phyloP scores from a whole-genome alignment of 345 rosid genomes.

The Fremontodendron californicum region DNA sequence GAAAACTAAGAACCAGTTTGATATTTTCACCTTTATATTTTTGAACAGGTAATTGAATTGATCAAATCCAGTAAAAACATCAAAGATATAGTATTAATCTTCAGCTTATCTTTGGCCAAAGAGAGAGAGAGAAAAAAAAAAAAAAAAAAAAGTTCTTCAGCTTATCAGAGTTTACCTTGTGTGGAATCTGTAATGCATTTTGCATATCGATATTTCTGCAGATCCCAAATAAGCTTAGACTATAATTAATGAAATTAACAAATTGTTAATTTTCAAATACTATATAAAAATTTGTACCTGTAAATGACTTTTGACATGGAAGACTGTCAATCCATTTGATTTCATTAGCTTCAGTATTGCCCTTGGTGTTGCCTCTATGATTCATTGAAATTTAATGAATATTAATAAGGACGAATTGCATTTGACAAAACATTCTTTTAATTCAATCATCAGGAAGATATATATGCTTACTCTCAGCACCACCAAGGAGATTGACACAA shows the following conservation, averaged over 20 bases:
- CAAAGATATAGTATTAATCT: background rate
- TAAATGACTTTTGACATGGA: slow-evolving; percentile 93
- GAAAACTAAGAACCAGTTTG: no score
- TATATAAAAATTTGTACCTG: slow-evolving; percentile 38
- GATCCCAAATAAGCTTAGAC: background rate
- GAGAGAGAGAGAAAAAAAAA: no score
- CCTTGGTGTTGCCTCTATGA: slow-evolving; percentile 80
- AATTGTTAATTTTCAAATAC: background rate
- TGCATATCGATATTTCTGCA: slow-evolving; percentile 79
- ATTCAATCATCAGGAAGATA: background rate
- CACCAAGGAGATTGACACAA: slow-evolving; percentile 78
- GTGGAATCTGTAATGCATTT: slow-evolving; percentile 60
- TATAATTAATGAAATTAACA: background rate
- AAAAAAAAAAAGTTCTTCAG: no score
- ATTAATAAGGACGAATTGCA: background rate
- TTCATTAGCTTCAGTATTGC: slow-evolving; percentile 85
- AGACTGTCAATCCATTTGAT: slow-evolving; percentile 71
- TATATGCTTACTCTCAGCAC: slow-evolving; percentile 61
- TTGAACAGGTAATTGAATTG: no score
- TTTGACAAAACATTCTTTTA: background rate
- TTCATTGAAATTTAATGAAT: slow-evolving; percentile 4
- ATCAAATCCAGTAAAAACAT: no score
- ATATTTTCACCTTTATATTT: no score
- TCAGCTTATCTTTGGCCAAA: background rate
- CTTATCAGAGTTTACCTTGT: slow-evolving; percentile 43